phyloP scores from a whole-genome alignment of 208 protist species.

The Leishmania amazonensis region DNA sequence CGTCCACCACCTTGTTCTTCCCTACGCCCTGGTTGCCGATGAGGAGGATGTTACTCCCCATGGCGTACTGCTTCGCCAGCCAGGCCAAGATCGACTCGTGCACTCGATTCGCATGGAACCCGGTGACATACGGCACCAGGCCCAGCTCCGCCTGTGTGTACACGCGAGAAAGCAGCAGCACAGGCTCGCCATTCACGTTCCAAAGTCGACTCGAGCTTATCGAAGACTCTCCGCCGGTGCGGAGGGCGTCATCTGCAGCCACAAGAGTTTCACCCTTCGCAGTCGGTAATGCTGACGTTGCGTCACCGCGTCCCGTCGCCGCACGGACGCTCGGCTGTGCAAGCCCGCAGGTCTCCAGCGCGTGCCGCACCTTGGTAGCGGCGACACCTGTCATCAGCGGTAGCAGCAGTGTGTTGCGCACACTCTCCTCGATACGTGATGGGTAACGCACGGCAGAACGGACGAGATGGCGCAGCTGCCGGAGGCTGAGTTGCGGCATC shows the following conservation, averaged over 20 bases:
- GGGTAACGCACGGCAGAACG: constrained; percentile 62
- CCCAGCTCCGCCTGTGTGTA: constrained; percentile 69
- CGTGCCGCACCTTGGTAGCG: constrained; percentile 60
- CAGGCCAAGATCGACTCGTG: constrained; percentile 88
- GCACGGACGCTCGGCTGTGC: neutral
- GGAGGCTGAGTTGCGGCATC: constrained; percentile 70
- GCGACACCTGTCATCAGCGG: constrained; percentile 76
- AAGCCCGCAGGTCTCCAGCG: constrained; percentile 57
- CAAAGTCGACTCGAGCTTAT: constrained; percentile 34
- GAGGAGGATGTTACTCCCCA: constrained; percentile 88
- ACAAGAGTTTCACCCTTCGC: neutral
- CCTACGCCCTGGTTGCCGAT: constrained; percentile 96
- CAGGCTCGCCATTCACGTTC: constrained; percentile 35
- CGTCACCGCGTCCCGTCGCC: neutral
- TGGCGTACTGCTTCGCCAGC: constrained; percentile 88
- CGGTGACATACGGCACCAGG: constrained; percentile 87
- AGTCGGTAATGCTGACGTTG: neutral
- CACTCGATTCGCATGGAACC: constrained; percentile 89
- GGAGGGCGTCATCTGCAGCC: neutral
- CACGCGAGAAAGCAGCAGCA: constrained; percentile 46
- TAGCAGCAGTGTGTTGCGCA: constrained; percentile 66
- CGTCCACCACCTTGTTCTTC: constrained; percentile 97
- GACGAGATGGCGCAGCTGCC: constrained; percentile 74
- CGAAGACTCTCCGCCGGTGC: neutral
- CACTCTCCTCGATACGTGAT: constrained; percentile 46